Evolutionary conservation across 2,329 filamentous ascomycete species (phyloP).

Genomic region (Pseudopyrenochaeta lycopersici): DNA sequence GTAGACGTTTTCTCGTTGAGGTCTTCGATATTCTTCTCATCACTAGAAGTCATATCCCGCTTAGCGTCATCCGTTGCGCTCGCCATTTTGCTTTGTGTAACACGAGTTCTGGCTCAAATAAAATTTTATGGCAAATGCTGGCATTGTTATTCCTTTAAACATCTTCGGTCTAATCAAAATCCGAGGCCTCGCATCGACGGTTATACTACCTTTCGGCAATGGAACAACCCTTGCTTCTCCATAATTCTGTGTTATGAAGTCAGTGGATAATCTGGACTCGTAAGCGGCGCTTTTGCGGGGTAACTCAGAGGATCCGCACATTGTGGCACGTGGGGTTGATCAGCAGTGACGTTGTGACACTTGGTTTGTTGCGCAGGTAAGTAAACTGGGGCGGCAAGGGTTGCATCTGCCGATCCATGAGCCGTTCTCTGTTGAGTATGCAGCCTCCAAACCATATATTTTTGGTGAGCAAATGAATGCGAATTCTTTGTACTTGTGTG

Average conservation of each 20-base stretch:
- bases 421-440: constrained; percentile 9
- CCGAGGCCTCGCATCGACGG: constrained; percentile 16
- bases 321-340: constrained; percentile 4
- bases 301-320: constrained; percentile 19
- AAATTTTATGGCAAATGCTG: not conserved
- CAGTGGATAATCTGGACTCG: constrained; percentile 23
- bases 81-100: constrained; percentile 3
- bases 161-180: constrained; percentile 17
- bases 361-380: constrained; percentile 9
- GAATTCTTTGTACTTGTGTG: not conserved
- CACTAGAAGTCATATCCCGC: constrained; percentile 7
- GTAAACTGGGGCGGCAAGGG: not conserved
- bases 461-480: not conserved
- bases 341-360: constrained; percentile 16
- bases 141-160: constrained; percentile 9
- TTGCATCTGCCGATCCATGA: constrained; percentile 15
- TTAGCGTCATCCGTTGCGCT: constrained; percentile 27
- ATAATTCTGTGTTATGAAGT: constrained; percentile 11
- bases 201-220: constrained; percentile 14
- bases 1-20: constrained; percentile 34
- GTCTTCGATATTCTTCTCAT: constrained; percentile 32
- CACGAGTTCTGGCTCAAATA: not conserved
- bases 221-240: constrained; percentile 8
- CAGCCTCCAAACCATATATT: not conserved
- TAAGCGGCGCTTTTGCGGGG: constrained; percentile 26